These are phyloP conservation scores for Vitis rupestris DNA, from an alignment of 164 flowering plant species.

Conservation along the genomic window DNA sequence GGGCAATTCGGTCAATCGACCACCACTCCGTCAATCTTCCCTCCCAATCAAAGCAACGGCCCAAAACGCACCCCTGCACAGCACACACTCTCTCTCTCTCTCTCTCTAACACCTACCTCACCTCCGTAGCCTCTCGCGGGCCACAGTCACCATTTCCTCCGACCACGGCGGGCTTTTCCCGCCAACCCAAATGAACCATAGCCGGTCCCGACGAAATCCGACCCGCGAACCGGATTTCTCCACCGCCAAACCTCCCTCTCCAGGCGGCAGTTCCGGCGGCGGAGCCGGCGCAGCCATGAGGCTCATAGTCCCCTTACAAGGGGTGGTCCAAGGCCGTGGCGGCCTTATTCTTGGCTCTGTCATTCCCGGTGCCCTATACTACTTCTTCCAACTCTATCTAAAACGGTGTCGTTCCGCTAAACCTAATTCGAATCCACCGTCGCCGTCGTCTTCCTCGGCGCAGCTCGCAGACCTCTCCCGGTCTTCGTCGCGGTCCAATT, in stretches of 20 bases:
- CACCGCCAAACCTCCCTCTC: conserved; percentile 7
- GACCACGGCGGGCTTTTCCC: too few species aligned
- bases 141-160: too few species aligned
- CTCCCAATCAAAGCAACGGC: too few species aligned
- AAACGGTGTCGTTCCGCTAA: conserved; percentile 49
- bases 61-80: too few species aligned
- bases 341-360: conserved; percentile 75
- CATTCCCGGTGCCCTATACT: conserved; percentile 86
- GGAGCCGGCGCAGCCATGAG: conserved; percentile 45
- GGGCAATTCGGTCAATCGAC: too few species aligned
- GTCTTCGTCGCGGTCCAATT: conserved; percentile 37
- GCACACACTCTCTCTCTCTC: too few species aligned
- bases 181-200: too few species aligned
- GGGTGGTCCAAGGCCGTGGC: conserved; percentile 81
- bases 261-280: neutral
- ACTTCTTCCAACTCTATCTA: conserved; percentile 72
- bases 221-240: neutral
- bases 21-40: too few species aligned
- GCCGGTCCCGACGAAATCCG: neutral
- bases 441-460: conserved; percentile 43
- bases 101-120: too few species aligned
- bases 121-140: too few species aligned
- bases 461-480: conserved; percentile 21
- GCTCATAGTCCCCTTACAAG: conserved; percentile 87
- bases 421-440: conserved; percentile 27